Base-by-base conservation (phyloP, 2,329 filamentous ascomycete genomes). In the Aspergillus terreus region DNA sequence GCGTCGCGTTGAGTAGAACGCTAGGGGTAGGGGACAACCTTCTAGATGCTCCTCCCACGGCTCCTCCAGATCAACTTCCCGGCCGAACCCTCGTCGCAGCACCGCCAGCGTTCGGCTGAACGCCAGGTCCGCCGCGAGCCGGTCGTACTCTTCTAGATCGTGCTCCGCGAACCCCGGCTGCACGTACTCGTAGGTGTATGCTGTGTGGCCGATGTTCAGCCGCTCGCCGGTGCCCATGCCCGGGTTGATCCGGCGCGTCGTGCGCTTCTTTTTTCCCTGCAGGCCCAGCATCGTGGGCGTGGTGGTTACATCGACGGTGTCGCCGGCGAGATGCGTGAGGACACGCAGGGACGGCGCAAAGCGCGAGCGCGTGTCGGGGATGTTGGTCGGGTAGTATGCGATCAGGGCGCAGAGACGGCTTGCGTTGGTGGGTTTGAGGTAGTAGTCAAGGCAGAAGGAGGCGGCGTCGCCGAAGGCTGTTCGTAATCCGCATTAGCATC, bases 91-190 rank as follows among this genome's bases (percentile, higher is more conserved):
- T 53, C 77, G 78, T 38, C 84, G 76, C 33, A 88, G 74, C 0
- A 76, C 70, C 1, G 75, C 75, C 51, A 92, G 63, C 33, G 82
- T 85, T 6, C 88, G 77, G n/a, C 78, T 82, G 79, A 85, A 90
- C 0, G 87, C 86, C 17, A 90, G 63, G n/a, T 80, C 78, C 1
- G 85, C 81, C 0, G 80, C 79, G 3, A 87, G 74, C 9, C 78
- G 74, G 56, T 90, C 80, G 59, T 83, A 90, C 57, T 86, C 82
- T 2, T 87, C 83, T 30, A 88, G 66, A 50, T 89, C 82, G 17
- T 79, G 77, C 68, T 91, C 87, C 0, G 87, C 87, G 56, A 92
- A 91, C 0, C 88, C 88, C 0, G 82, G 71, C 46, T 82, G 72
- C 0, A 71, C 81, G 53, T 77, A 74, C 10, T 78, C 74, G 58